Conservation (phyloP, 2,329 filamentous ascomycete genomes). For the Colletotrichum higginsianum region DNA sequence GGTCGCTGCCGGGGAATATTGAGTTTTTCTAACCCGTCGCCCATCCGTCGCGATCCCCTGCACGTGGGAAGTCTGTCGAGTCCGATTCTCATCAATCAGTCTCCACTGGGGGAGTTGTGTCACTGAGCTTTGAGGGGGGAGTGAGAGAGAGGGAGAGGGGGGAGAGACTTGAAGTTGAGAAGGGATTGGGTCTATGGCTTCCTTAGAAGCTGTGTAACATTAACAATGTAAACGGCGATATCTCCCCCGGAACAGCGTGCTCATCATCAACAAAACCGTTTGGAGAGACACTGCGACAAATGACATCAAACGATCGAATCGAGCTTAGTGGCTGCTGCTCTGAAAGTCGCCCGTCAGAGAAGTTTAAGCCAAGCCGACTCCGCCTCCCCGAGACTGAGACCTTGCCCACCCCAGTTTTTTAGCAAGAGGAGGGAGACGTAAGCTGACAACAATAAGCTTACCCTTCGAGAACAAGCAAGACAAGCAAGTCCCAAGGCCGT, state of each 20-base stretch:
- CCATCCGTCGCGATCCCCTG: conserved; percentile 13
- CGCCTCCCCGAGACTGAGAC: conserved; percentile 9
- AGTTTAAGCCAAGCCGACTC: conserved; percentile 30
- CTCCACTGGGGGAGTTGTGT: too few relatives aligned
- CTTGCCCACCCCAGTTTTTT: conserved; percentile 12
- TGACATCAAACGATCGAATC: conserved; percentile 14
- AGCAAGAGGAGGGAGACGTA: conserved; percentile 31
- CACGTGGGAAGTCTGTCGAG: background rate
- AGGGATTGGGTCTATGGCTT: background rate
- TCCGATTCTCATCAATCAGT: background rate
- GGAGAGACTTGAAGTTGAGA: background rate
- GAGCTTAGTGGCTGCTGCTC: conserved; percentile 18
- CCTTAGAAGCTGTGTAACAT: background rate
- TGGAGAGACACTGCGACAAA: background rate
- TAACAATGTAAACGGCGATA: too few relatives aligned
- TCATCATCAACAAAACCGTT: background rate
- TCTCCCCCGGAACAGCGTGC: background rate
- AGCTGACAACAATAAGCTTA: conserved; percentile 41
- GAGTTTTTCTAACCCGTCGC: conserved; percentile 12
- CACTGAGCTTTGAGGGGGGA: background rate
- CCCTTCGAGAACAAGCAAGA: conserved; percentile 9
- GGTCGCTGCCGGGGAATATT: conserved; percentile 12
- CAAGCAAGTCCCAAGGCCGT: conserved; percentile 18
- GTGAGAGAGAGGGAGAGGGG: too few relatives aligned
- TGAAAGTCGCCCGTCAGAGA: conserved; percentile 33